A percentile compares a stretch with the other conserved stretches of the same genome.
These are phyloP conservation scores for Wolfiporia cocos DNA, from an alignment of 1,284 basidiomycete genomes.

Conservation along the genomic window DNA sequence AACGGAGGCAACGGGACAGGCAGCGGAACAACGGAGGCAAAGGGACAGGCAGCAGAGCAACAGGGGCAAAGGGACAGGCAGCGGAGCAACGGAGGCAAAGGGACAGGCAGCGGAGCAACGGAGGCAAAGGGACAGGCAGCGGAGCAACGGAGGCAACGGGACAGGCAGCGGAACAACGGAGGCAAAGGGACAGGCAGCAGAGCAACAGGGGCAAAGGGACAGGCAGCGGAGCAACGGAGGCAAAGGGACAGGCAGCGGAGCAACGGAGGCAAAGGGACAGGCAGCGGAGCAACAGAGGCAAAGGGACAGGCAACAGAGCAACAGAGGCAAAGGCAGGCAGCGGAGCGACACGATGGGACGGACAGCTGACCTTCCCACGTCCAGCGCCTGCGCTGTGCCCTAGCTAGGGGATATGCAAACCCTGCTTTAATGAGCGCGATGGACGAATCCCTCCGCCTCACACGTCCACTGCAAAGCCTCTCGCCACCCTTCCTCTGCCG, in stretches of 20 bases:
- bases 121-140: constrained; percentile 40
- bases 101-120: constrained; percentile 47
- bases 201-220: constrained; percentile 41
- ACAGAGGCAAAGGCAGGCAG: constrained; percentile 30
- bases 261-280: too few relatives aligned
- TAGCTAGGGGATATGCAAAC: too few relatives aligned
- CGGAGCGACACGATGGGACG: constrained; percentile 20
- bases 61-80: constrained; percentile 44
- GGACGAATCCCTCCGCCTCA: too few relatives aligned
- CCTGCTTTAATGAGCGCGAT: too few relatives aligned
- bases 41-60: constrained; percentile 54
- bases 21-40: constrained; percentile 49
- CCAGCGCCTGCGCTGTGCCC: too few relatives aligned
- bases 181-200: constrained; percentile 43
- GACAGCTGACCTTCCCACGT: too few relatives aligned
- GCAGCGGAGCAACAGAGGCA: too few relatives aligned
- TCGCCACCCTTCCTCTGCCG: too few relatives aligned
- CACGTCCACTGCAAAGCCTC: too few relatives aligned
- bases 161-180: constrained; percentile 49
- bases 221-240: constrained; percentile 39
- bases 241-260: constrained; percentile 37
- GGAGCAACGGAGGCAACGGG: constrained; percentile 48
- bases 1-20: constrained; percentile 57
- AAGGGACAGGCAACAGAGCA: constrained; percentile 28
- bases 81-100: constrained; percentile 45